Evolutionary conservation across 1,139 yeast genomes (phyloP).

Genomic region (Taiozyma sp.): DNA sequence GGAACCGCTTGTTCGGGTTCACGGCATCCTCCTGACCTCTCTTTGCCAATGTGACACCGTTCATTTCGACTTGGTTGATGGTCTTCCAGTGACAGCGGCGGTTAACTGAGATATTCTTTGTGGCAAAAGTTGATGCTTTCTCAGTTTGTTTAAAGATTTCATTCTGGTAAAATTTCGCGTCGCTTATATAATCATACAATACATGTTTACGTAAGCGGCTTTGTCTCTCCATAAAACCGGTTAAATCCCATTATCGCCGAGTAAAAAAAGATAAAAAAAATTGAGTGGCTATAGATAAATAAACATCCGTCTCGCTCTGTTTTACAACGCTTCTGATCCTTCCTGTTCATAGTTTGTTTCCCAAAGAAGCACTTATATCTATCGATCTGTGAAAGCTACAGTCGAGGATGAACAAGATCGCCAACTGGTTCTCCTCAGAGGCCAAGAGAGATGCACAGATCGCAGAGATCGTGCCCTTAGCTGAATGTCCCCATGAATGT

Average conservation of each 20-base stretch:
- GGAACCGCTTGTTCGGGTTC: constrained; percentile 1
- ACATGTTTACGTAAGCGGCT: neutral
- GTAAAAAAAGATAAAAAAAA: neutral
- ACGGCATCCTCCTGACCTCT: neutral
- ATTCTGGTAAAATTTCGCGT: neutral
- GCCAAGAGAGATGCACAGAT: constrained; percentile 26
- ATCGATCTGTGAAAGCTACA: no score
- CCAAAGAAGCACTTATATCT: no score
- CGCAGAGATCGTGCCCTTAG: constrained; percentile 33
- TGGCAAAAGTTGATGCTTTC: neutral
- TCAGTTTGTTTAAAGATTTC: neutral
- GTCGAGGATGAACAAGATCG: neutral
- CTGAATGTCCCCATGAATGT: constrained; percentile 45
- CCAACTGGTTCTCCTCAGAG: neutral
- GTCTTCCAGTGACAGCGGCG: no score
- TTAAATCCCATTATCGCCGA: neutral
- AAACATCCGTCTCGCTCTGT: neutral
- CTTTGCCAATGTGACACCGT: neutral
- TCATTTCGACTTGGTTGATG: neutral
- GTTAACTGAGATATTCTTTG: neutral
- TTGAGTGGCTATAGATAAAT: neutral
- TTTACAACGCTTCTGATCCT: no score
- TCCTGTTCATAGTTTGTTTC: no score
- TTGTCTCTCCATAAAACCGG: neutral
- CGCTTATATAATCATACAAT: neutral